Conservation (phyloP, 2,329 filamentous ascomycete species). For the Trichoderma afroharzianum region DNA sequence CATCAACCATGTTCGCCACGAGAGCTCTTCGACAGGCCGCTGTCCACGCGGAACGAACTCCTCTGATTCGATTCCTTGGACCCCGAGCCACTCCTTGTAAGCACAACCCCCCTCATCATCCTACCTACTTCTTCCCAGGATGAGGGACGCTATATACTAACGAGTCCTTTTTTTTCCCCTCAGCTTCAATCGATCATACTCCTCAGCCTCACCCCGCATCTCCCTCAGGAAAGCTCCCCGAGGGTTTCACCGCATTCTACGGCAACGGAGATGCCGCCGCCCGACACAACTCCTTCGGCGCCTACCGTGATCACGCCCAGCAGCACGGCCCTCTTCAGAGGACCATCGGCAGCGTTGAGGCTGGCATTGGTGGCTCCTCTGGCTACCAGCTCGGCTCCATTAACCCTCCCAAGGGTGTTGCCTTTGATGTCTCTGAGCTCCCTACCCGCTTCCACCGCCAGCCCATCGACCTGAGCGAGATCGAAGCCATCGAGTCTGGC, state of each 20-base stretch:
- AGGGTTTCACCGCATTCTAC: constrained; percentile 41
- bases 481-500: constrained; percentile 92
- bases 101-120: neutral
- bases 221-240: constrained; percentile 60
- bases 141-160: constrained; percentile 21
- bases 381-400: constrained; percentile 73
- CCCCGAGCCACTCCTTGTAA: constrained; percentile 56
- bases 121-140: neutral
- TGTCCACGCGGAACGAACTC: constrained; percentile 56
- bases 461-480: constrained; percentile 75
- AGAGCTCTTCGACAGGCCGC: constrained; percentile 56
- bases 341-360: constrained; percentile 42
- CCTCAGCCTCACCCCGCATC: constrained; percentile 71
- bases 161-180: constrained; percentile 11
- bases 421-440: constrained; percentile 86
- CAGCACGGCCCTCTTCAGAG: constrained; percentile 72
- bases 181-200: constrained; percentile 67
- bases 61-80: constrained; percentile 60
- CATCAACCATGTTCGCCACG: constrained; percentile 50
- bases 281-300: constrained; percentile 62
- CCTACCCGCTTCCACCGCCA: constrained; percentile 76
- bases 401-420: constrained; percentile 66
- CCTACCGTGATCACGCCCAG: constrained; percentile 73
- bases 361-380: constrained; percentile 56
- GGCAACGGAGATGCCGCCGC: constrained; percentile 22